Percentiles rank a stretch among this genome's conserved stretches.
Conservation (phyloP, 2,329 filamentous ascomycete genomes). For the Acarospora socialis region DNA sequence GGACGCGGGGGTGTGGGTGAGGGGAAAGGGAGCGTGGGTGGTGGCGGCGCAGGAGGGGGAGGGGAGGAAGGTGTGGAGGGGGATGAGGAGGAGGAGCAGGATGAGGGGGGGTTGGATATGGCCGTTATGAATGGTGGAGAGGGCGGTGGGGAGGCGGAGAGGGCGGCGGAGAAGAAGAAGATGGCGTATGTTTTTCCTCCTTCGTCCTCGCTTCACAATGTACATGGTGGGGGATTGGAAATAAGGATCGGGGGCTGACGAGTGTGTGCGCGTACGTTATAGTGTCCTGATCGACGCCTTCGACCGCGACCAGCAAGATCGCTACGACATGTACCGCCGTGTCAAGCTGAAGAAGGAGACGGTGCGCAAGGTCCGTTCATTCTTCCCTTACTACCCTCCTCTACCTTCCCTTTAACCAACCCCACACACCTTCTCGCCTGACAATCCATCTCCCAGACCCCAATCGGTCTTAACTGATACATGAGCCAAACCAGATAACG, state of each 20-base stretch:
- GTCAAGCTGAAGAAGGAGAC: conserved; percentile 36
- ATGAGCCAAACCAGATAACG: no score
- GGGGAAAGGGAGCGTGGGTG: conserved; percentile 5
- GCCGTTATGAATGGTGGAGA: no score
- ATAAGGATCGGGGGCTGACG: conserved; percentile 15
- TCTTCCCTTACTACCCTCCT: neutral
- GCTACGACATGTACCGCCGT: conserved; percentile 36
- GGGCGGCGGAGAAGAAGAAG: conserved; percentile 29
- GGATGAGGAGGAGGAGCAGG: conserved; percentile 1
- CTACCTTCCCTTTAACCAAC: neutral
- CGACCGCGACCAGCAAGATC: conserved; percentile 31
- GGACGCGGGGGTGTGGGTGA: conserved; percentile 2
- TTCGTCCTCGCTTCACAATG: neutral
- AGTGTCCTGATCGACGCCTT: conserved; percentile 34
- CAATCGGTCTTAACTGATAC: no score
- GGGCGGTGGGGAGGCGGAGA: conserved; percentile 11
- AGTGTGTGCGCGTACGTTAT: conserved; percentile 11
- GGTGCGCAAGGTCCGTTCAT: conserved; percentile 24
- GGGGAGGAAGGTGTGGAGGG: conserved; percentile 2
- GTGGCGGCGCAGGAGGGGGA: conserved; percentile 1
- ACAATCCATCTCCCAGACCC: no score
- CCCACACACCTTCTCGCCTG: neutral
- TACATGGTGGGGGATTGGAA: neutral
- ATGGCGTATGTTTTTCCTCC: conserved; percentile 26
- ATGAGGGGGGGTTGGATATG: no score